These are phyloP conservation scores for Sphaceloma murrayae DNA, from an alignment of 2,329 filamentous ascomycete species.

Conservation along the genomic window DNA sequence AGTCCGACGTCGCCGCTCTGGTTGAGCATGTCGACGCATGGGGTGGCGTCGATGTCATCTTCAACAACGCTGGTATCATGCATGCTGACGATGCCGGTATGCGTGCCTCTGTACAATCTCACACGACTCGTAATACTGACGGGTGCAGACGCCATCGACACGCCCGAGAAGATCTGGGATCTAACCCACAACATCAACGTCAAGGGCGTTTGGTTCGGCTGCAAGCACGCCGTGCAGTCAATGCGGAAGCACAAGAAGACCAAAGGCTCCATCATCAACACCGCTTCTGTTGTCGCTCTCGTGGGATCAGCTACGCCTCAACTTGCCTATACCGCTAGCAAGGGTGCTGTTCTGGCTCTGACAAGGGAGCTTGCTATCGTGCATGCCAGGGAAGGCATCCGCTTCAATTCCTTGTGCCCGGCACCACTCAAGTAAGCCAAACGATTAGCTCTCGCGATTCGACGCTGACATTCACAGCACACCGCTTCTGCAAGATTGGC, in stretches of 20 bases:
- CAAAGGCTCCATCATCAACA: conserved; percentile 80
- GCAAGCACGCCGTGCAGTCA: conserved; percentile 80
- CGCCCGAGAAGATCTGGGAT: conserved; percentile 87
- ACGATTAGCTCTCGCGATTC: no score
- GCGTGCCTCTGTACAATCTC: conserved; percentile 12
- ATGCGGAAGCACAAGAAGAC: conserved; percentile 72
- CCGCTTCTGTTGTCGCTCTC: conserved; percentile 76
- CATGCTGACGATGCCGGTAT: conserved; percentile 53
- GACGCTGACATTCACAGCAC: conserved; percentile 43
- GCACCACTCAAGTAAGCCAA: conserved; percentile 72
- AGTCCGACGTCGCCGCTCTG: conserved; percentile 64
- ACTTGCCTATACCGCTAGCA: conserved; percentile 86
- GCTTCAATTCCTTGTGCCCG: conserved; percentile 86
- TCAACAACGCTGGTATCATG: conserved; percentile 99
- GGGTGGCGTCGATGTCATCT: conserved; percentile 84
- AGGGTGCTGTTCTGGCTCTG: conserved; percentile 82
- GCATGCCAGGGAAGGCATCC: conserved; percentile 77
- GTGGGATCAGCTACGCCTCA: conserved; percentile 82
- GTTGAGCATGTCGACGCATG: conserved; percentile 67
- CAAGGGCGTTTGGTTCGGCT: conserved; percentile 95
- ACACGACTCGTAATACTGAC: no score
- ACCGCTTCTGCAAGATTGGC: conserved; percentile 83
- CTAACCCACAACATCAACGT: conserved; percentile 90
- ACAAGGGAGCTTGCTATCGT: conserved; percentile 87
- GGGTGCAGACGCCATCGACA: conserved; percentile 56